Evolutionary conservation across 805 yeast species (phyloP).

Genomic region (Metschnikowia cerradonensis): DNA sequence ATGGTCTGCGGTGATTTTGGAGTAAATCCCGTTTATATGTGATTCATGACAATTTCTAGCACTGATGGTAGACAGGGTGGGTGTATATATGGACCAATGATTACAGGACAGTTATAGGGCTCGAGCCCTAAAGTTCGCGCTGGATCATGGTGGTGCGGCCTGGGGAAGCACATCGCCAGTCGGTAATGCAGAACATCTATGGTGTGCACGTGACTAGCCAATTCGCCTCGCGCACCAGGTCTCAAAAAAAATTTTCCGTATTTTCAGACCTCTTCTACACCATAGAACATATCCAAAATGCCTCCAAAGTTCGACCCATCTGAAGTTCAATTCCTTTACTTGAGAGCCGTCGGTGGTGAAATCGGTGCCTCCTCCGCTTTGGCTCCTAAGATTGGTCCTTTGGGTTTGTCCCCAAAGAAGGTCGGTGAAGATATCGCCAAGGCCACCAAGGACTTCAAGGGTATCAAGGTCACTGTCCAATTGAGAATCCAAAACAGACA

Average conservation of each 20-base stretch:
- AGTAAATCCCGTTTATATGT: not conserved
- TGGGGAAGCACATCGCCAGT: not conserved
- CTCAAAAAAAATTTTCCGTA: conserved; percentile 15
- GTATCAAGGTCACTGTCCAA: conserved; percentile 98
- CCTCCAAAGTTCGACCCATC: conserved; percentile 98
- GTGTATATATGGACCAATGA: too few species aligned
- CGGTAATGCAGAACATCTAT: not conserved
- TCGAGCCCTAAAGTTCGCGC: conserved; percentile 16
- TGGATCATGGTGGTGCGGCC: not conserved
- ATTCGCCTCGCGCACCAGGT: conserved; percentile 11
- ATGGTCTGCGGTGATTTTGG: too few species aligned
- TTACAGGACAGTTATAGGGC: conserved; percentile 12
- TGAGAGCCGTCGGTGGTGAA: conserved; percentile 99
- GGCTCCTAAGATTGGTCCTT: conserved; percentile 99
- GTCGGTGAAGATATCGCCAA: conserved; percentile 99
- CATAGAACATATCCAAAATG: conserved; percentile 43
- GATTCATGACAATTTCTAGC: not conserved
- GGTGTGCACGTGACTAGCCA: conserved; percentile 13
- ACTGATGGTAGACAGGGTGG: not conserved
- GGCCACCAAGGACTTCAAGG: conserved; percentile 98
- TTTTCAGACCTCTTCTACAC: conserved; percentile 11
- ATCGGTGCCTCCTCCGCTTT: conserved; percentile 99
- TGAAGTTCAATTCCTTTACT: conserved; percentile 97
- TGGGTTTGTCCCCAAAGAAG: conserved; percentile 99
- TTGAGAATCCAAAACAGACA: conserved; percentile 99